Conservation (phyloP, 1,284 basidiomycete genomes). For the Tetrapyrgos nigripes region DNA sequence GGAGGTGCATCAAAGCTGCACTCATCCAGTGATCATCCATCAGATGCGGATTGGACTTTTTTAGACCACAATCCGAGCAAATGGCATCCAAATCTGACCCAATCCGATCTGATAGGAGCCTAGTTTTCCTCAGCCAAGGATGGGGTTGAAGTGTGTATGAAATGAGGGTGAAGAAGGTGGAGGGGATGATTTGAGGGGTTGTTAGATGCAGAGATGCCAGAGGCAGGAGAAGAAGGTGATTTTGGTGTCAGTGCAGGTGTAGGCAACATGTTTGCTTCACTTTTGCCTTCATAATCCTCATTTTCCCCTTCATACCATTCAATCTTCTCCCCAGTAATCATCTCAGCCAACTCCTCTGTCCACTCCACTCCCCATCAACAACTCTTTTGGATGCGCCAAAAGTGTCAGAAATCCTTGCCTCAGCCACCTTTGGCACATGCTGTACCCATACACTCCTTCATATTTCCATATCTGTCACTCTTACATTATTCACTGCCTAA, state of each 20-base stretch:
- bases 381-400: constrained; percentile 39
- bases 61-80: too few relatives aligned
- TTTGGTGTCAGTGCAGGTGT: constrained; percentile 28
- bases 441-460: too few relatives aligned
- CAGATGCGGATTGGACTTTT: too few relatives aligned
- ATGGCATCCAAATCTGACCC: too few relatives aligned
- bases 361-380: constrained; percentile 17
- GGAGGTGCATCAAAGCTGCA: too few relatives aligned
- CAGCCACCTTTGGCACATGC: too few relatives aligned
- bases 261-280: constrained; percentile 17
- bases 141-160: constrained; percentile 28
- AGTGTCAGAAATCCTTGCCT: too few relatives aligned
- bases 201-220: constrained; percentile 30
- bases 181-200: too few relatives aligned
- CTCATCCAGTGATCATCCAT: too few relatives aligned
- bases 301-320: not conserved
- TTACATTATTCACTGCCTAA: too few relatives aligned
- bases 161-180: constrained; percentile 44
- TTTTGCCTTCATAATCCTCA: not conserved
- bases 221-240: constrained; percentile 25
- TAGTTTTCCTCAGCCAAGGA: not conserved
- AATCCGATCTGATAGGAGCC: too few relatives aligned
- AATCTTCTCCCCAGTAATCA: not conserved
- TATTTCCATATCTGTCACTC: too few relatives aligned
- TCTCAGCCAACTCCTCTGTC: not conserved